Evolutionary conservation across 1,284 basidiomycete genomes (phyloP), one percentile per base, ranked within the genome.

Genomic region (Naganishia sp.): DNA sequence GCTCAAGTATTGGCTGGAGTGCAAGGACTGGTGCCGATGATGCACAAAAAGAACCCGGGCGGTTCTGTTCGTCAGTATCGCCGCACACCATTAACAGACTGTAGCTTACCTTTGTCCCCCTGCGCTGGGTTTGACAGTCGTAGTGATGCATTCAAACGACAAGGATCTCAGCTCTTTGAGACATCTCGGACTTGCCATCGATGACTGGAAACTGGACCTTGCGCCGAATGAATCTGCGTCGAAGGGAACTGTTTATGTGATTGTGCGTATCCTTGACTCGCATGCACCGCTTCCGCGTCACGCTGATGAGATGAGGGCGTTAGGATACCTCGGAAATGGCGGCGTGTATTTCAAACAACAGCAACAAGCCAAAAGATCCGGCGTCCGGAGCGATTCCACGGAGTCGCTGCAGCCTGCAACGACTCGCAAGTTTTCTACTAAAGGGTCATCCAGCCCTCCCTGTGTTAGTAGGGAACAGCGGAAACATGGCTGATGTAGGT

Each of bases 11-110:
- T 52, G 56, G 21, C 39, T 18, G 55, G 46, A n/a, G 56, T 66
- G 16, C 16, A 49, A 28, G 33, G n/a, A 23, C 54, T 66, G 56
- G 33, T 66, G n/a, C 42, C 39, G 16, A 53, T 60, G 39, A 48
- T 66, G 65, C 65, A 54, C 21, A 43, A 50, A 11, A 60, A 54
- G 16, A 23, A 42, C 21, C 15, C 21, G 28, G 57, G 56, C 7
- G 57, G 57, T 23, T 42, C 65, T 2, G 52, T 66, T 23, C 54
- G 65, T 66, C 16, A 66, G 65, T 66, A 31, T 15, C 4, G 15
- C 6, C 23, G 4, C 3, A 50, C 10, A 4, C 25, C 23, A 15
- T 10, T 21, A 50, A 28, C 10, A 5, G 23, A 28, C 3, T 28
- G 49, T 50, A 5, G 21, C 21, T 15, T 2, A 15, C 21, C 46